phyloP scores from a whole-genome alignment of 1,284 basidiomycete species.

The Tetrapyrgos nigripes region DNA sequence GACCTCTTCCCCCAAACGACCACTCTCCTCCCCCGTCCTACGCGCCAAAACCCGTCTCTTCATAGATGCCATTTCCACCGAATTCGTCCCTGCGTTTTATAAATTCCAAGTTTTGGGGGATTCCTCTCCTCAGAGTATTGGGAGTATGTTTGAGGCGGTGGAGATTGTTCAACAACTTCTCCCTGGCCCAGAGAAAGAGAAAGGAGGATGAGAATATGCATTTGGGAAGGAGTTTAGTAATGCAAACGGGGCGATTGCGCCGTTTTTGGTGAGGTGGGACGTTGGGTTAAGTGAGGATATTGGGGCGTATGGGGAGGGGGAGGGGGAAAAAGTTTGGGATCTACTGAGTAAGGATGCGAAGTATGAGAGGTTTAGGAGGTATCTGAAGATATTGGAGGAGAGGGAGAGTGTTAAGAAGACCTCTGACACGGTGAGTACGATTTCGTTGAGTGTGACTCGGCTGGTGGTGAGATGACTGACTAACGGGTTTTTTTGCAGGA shows the following conservation, averaged over 20 bases:
- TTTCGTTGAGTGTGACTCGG: neutral
- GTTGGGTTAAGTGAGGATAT: constrained; percentile 50
- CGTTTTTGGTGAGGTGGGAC: constrained; percentile 53
- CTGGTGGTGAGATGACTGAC: neutral
- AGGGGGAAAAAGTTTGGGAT: constrained; percentile 47
- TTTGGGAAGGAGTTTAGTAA: constrained; percentile 55
- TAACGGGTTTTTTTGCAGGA: neutral
- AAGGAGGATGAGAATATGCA: constrained; percentile 44
- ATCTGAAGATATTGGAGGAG: constrained; percentile 45
- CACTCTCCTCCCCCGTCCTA: constrained; percentile 55
- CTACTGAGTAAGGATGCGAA: constrained; percentile 44
- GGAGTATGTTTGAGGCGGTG: constrained; percentile 44
- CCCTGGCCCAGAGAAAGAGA: constrained; percentile 22
- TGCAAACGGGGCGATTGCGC: constrained; percentile 59
- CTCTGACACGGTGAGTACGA: constrained; percentile 44
- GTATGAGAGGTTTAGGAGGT: constrained; percentile 50
- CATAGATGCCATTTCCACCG: constrained; percentile 55
- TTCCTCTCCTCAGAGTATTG: constrained; percentile 32
- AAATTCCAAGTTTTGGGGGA: constrained; percentile 48
- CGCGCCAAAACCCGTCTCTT: constrained; percentile 67
- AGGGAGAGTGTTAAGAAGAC: constrained; percentile 57
- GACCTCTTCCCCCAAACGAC: constrained; percentile 54
- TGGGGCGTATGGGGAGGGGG: constrained; percentile 48
- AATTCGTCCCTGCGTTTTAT: constrained; percentile 44
- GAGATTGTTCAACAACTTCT: constrained; percentile 51